Evolutionary conservation across 495 filamentous ascomycete species (phyloP).

Genomic region (Pseudomonodictys pantanalensis): DNA sequence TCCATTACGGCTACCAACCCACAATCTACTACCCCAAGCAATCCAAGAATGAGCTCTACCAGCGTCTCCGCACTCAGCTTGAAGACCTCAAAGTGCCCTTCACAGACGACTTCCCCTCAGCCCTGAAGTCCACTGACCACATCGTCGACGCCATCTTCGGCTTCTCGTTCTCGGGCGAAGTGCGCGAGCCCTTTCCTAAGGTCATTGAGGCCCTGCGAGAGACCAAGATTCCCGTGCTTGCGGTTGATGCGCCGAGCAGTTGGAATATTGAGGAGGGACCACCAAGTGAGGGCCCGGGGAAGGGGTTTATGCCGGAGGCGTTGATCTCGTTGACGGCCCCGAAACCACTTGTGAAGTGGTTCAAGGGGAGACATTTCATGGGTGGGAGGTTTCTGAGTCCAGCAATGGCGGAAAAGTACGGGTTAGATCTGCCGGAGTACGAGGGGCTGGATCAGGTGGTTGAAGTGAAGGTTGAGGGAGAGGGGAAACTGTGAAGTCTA

Average conservation of each 20-base stretch:
- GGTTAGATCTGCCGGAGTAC: conserved; percentile 77
- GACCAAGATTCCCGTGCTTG: conserved; percentile 71
- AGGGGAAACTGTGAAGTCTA: not conserved
- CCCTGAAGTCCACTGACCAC: conserved; percentile 67
- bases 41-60: conserved; percentile 83
- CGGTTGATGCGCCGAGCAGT: conserved; percentile 87
- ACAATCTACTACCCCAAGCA: conserved; percentile 91
- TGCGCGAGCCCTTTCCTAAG: conserved; percentile 82
- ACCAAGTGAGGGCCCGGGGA: conserved; percentile 71
- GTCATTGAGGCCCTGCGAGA: conserved; percentile 75
- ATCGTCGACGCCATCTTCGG: conserved; percentile 94
- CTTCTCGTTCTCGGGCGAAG: conserved; percentile 89
- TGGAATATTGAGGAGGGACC: conserved; percentile 91
- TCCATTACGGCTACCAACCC: conserved; percentile 87
- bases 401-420: conserved; percentile 81
- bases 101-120: conserved; percentile 69
- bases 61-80: conserved; percentile 82
- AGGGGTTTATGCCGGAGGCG: conserved; percentile 70
- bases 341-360: conserved; percentile 85
- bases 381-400: conserved; percentile 84
- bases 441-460: conserved; percentile 85
- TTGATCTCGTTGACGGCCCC: conserved; percentile 90
- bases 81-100: conserved; percentile 79
- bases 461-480: conserved; percentile 52
- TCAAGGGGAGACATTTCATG: conserved; percentile 82